phyloP scores from a whole-genome alignment of 345 rosid genomes.

The Erucastrum elatum region DNA sequence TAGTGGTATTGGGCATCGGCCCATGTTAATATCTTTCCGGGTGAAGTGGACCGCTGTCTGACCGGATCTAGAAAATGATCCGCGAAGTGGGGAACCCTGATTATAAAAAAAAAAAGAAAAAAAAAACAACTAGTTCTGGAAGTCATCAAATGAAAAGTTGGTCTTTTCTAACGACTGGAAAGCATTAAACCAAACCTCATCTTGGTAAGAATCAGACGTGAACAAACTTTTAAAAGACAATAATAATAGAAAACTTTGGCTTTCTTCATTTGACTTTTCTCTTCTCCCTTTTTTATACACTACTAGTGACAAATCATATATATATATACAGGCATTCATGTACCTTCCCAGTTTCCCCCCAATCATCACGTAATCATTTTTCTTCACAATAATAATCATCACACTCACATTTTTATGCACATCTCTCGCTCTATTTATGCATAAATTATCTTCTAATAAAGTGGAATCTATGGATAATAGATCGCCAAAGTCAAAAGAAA shows the following conservation, averaged over 20 bases:
- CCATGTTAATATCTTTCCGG: too few relatives aligned
- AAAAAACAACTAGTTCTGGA: background rate
- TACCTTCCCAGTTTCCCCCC: slow-evolving; percentile 21
- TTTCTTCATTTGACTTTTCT: slow-evolving; percentile 40
- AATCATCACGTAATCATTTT: slow-evolving; percentile 35
- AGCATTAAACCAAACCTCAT: slow-evolving; percentile 17
- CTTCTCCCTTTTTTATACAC: background rate
- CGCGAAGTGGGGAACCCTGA: too few relatives aligned
- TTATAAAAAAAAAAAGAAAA: too few relatives aligned
- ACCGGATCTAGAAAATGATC: too few relatives aligned
- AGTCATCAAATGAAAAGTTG: slow-evolving; percentile 6
- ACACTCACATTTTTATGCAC: background rate
- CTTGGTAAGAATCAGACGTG: slow-evolving; percentile 27
- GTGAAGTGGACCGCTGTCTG: too few relatives aligned
- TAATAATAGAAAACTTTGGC: slow-evolving; percentile 16
- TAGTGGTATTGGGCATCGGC: too few relatives aligned
- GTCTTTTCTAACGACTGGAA: slow-evolving; percentile 25
- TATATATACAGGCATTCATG: slow-evolving; percentile 28
- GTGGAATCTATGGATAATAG: slow-evolving; percentile 44
- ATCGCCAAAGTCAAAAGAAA: slow-evolving; percentile 66
- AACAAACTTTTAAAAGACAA: background rate
- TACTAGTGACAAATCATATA: slow-evolving; percentile 28
- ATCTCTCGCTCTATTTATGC: background rate
- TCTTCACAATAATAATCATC: slow-evolving; percentile 25
- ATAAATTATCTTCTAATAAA: background rate